Evolutionary conservation across 176 grass and related monocot species (phyloP).

Genomic region (Cenchrus fungigraminus): DNA sequence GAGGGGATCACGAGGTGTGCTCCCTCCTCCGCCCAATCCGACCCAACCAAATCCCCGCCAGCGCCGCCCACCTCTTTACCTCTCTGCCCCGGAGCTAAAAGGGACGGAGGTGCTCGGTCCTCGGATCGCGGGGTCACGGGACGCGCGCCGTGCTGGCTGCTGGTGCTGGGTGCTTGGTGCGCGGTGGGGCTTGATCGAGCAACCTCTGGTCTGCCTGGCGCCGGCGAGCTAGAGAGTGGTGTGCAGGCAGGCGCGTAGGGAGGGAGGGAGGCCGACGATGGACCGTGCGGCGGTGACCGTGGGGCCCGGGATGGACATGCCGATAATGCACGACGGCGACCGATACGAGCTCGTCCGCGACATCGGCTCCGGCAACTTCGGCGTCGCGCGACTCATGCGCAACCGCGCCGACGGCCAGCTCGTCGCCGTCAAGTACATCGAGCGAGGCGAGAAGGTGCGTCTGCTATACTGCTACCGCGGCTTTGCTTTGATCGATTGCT

Average conservation of each 20-base stretch:
- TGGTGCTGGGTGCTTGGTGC: neutral
- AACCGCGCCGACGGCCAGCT: slow-evolving; percentile 69
- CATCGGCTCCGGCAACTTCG: slow-evolving; percentile 92
- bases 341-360: slow-evolving; percentile 84
- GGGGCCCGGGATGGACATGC: slow-evolving; percentile 87
- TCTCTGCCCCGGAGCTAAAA: slow-evolving; percentile 19
- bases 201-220: neutral
- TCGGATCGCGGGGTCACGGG: slow-evolving; percentile 38
- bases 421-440: slow-evolving; percentile 93
- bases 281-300: slow-evolving; percentile 77
- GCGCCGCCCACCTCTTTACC: slow-evolving; percentile 5
- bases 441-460: slow-evolving; percentile 73
- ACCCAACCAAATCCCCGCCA: neutral
- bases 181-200: neutral
- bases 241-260: neutral
- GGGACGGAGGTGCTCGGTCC: neutral
- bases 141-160: neutral
- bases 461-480: neutral
- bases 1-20: slow-evolving; percentile 46
- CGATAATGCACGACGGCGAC: slow-evolving; percentile 95
- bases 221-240: slow-evolving; percentile 3
- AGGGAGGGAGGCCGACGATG: slow-evolving; percentile 30
- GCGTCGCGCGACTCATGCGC: slow-evolving; percentile 78
- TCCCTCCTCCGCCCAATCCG: slow-evolving; percentile 49
- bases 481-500: neutral